Percentiles rank a stretch among this genome's conserved stretches.
These are phyloP conservation scores for Boletus rubescentipes DNA, from an alignment of 768 basidiomycete genomes.

Conservation along the genomic window DNA sequence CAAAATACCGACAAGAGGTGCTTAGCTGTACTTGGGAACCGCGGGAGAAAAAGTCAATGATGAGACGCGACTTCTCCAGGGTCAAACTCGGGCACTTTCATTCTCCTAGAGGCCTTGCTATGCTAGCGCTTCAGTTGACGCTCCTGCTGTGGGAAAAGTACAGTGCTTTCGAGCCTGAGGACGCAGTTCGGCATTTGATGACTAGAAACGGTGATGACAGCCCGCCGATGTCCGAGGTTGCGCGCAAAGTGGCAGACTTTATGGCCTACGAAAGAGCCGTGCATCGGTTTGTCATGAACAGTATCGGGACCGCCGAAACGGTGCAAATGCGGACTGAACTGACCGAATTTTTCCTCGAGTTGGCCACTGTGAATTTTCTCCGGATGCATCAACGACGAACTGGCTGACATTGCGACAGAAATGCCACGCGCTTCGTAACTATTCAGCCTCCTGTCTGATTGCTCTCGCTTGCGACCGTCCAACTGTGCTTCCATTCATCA, in stretches of 20 bases:
- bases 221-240: slow-evolving; percentile 29
- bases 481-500: slow-evolving; percentile 34
- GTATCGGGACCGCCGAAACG: slow-evolving; percentile 26
- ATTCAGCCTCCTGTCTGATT: slow-evolving; percentile 42
- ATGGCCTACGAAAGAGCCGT: slow-evolving; percentile 37
- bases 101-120: slow-evolving; percentile 36
- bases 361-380: slow-evolving; percentile 38
- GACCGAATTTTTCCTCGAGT: slow-evolving; percentile 45
- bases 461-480: slow-evolving; percentile 42
- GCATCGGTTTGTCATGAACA: slow-evolving; percentile 44
- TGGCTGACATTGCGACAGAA: slow-evolving; percentile 32
- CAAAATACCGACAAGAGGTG: slow-evolving; percentile 16
- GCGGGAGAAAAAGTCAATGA: slow-evolving; percentile 30
- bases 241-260: slow-evolving; percentile 29
- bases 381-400: neutral
- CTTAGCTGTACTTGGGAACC: slow-evolving; percentile 28
- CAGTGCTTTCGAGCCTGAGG: slow-evolving; percentile 41
- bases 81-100: slow-evolving; percentile 37
- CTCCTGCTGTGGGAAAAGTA: slow-evolving; percentile 38
- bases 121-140: slow-evolving; percentile 49
- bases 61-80: slow-evolving; percentile 24
- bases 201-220: slow-evolving; percentile 27
- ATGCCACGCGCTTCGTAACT: slow-evolving; percentile 47
- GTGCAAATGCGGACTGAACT: slow-evolving; percentile 23
- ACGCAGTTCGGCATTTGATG: slow-evolving; percentile 42